These are phyloP conservation scores for Colletotrichum sp. DNA, from an alignment of 2,329 filamentous ascomycete species.

Conservation along the genomic window DNA sequence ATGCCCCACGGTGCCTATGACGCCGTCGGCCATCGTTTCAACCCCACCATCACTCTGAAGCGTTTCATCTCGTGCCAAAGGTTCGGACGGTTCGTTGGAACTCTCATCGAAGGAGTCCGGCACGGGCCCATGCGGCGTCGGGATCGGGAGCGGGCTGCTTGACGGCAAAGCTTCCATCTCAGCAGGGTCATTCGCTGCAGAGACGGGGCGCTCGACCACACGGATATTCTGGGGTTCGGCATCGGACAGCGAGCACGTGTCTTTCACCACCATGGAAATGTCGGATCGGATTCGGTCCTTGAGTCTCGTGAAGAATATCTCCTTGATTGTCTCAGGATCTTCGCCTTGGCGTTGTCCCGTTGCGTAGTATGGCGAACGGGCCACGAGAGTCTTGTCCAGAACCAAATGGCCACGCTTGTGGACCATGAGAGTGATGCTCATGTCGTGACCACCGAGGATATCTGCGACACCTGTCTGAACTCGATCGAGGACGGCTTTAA, in stretches of 20 bases:
- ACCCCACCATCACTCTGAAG: constrained; percentile 4
- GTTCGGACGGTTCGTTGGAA: constrained; percentile 17
- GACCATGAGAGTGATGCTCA: constrained; percentile 51
- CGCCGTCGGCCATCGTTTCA: constrained; percentile 5
- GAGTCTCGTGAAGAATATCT: constrained; percentile 43
- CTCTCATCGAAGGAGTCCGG: constrained; percentile 6
- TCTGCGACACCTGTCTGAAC: constrained; percentile 56
- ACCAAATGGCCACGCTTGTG: constrained; percentile 60
- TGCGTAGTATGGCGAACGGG: constrained; percentile 26
- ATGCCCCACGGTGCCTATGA: constrained; percentile 2
- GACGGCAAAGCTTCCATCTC: constrained; percentile 16
- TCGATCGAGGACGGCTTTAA: constrained; percentile 55
- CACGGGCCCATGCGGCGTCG: constrained; percentile 4
- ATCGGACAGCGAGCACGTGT: constrained; percentile 51
- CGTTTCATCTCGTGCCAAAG: constrained; percentile 18
- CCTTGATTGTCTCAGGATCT: constrained; percentile 40
- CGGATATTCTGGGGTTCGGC: constrained; percentile 28
- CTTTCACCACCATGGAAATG: constrained; percentile 54
- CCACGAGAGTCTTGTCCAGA: constrained; percentile 52
- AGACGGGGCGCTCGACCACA: constrained; percentile 13
- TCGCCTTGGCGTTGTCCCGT: constrained; percentile 27
- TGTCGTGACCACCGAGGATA: constrained; percentile 51
- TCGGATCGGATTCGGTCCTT: constrained; percentile 52
- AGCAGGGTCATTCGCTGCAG: constrained; percentile 17
- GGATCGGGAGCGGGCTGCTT: constrained; percentile 5